Conservation (phyloP, 2,329 filamentous ascomycete genomes). For the Alternaria hordeiaustralica region DNA sequence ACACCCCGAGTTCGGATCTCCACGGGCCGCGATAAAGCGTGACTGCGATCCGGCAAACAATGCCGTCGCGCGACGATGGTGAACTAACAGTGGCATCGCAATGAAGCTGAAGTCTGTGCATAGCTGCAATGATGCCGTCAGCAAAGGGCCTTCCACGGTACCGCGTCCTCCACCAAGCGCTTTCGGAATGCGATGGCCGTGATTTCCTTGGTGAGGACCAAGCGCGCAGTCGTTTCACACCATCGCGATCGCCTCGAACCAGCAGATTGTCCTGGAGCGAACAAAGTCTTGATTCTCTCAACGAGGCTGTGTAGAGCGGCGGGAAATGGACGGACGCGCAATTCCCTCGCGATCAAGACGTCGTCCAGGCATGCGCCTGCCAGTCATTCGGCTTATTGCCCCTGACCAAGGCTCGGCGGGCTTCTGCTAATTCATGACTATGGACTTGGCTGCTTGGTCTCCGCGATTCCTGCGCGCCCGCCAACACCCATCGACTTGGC, state of each 20-base stretch:
- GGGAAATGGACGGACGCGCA: constrained; percentile 11
- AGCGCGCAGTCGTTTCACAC: constrained; percentile 1
- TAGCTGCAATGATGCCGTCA: background rate
- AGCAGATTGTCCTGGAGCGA: background rate
- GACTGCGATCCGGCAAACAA: background rate
- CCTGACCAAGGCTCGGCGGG: constrained; percentile 46
- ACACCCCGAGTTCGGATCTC: constrained; percentile 1
- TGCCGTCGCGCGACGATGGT: background rate
- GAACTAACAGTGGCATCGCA: background rate
- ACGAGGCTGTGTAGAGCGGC: constrained; percentile 10
- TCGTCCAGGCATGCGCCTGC: constrained; percentile 11
- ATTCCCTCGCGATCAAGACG: constrained; percentile 10
- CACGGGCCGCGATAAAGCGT: constrained; percentile 2
- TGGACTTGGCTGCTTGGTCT: constrained; percentile 41
- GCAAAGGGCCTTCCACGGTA: background rate
- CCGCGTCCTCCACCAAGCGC: background rate
- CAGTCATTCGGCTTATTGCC: constrained; percentile 27
- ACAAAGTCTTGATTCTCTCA: constrained; percentile 3
- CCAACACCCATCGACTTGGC: constrained; percentile 44
- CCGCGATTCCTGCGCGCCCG: constrained; percentile 31
- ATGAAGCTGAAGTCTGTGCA: background rate
- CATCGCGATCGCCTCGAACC: background rate
- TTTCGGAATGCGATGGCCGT: constrained; percentile 1
- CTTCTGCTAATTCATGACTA: constrained; percentile 33
- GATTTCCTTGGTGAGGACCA: background rate